A percentile compares a stretch with the other conserved stretches of the same genome.
phyloP scores from a whole-genome alignment of 2,329 filamentous ascomycete species.

The Beauveria sp. region DNA sequence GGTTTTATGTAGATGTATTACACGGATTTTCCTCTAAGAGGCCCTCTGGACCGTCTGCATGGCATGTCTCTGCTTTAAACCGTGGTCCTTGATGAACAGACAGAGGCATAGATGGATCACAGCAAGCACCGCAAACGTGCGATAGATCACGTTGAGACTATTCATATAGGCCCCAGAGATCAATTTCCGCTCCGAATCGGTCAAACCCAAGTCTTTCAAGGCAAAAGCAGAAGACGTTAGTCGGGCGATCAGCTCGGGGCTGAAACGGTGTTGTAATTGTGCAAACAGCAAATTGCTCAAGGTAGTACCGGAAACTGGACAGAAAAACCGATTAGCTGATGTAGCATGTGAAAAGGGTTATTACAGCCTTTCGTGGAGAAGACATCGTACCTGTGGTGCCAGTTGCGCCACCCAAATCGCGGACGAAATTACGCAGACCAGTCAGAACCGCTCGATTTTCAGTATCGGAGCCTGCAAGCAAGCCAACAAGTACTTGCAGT shows the following conservation, averaged over 20 bases:
- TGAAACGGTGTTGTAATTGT: background rate
- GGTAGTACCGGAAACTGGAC: background rate
- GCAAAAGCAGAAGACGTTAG: conserved; percentile 5
- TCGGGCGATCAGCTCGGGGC: background rate
- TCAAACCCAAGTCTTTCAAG: background rate
- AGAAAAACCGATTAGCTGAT: background rate
- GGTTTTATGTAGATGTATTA: background rate
- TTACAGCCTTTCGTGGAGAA: too few relatives aligned
- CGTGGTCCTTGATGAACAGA: background rate
- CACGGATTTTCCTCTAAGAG: background rate
- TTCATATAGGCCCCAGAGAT: background rate
- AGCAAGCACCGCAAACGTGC: background rate
- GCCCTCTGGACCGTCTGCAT: background rate
- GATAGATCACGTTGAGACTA: background rate
- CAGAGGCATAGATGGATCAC: background rate
- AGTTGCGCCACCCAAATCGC: background rate
- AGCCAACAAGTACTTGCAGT: background rate
- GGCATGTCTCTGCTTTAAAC: background rate
- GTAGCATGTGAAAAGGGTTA: too few relatives aligned
- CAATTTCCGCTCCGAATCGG: background rate
- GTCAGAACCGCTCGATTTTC: conserved; percentile 3
- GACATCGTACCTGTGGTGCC: background rate
- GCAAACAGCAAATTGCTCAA: background rate
- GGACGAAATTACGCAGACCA: background rate
- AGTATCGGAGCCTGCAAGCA: background rate